Base-by-base conservation (phyloP, 208 protist genomes). In the Angomonas deanei region DNA sequence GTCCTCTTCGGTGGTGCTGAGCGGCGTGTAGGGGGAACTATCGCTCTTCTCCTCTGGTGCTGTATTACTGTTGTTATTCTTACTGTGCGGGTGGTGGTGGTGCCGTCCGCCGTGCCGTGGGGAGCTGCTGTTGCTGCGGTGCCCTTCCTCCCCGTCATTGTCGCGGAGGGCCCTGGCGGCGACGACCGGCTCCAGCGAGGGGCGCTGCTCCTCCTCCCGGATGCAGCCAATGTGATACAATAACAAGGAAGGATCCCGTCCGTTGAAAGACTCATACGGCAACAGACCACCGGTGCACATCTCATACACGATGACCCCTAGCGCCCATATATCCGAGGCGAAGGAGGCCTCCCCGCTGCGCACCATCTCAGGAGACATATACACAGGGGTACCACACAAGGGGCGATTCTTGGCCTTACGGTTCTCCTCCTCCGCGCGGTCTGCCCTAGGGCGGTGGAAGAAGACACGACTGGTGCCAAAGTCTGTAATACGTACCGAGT, bases 401-500 rank as follows among this genome's bases (percentile, higher is more conserved):
- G 28, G 54, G 50, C 49, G 65, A 11, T 48, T 23, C 48, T 42
- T 42, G 24, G 46, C 27, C 36, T 49, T 32, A 31, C 50, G 30
- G 33, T 47, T 67, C 38, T 24, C 31, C 30, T 66, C 52, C 24
- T 8, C 61, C 34, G 39, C 61, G 23, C 53, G 10, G 4, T 61
- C 11, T 61, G 6, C 13, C 23, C 34, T 6, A 11, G 17, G 15
- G 38, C 15, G 17, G 38, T 30, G 48, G 6, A 54, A 21, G 11
- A 54, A 13, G 24, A 30, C 11, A 17, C 23, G 57, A 11, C 74
- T 85, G 3, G 80, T 92, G 27, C 95, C 95, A 78, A 97, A 98
- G 62, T 97, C 95, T 11, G 89, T 86, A 47, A 97, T 70, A 70
- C 97, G 97, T 17, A 97, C 74, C 28, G 66, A 76, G 42, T 91